Conservation (phyloP, 2,329 filamentous ascomycete species). For the Aspergillus sp. region DNA sequence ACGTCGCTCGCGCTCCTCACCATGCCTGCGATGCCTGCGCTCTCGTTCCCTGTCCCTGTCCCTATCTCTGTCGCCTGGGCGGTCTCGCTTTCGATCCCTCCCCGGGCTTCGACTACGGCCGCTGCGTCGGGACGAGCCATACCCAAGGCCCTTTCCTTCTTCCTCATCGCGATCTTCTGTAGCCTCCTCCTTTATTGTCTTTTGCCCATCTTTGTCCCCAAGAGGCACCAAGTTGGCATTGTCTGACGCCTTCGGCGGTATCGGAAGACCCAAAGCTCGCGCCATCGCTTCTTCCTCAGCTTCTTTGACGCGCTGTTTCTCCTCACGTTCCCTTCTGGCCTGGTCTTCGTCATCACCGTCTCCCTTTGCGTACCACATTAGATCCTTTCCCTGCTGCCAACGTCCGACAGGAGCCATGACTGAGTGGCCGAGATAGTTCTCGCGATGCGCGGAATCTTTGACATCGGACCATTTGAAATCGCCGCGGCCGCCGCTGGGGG, state of each 20-base stretch:
- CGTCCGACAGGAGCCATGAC: constrained; percentile 89
- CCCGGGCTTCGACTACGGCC: constrained; percentile 38
- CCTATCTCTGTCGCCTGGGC: constrained; percentile 28
- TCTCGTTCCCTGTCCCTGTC: constrained; percentile 39
- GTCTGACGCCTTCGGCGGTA: constrained; percentile 60
- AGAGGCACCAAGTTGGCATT: constrained; percentile 68
- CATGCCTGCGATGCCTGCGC: constrained; percentile 48
- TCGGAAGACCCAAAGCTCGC: constrained; percentile 75
- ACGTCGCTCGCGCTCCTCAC: constrained; percentile 34
- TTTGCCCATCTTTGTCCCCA: constrained; percentile 58
- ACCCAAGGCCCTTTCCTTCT: constrained; percentile 35
- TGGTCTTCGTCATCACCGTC: constrained; percentile 53
- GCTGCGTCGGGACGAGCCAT: constrained; percentile 31
- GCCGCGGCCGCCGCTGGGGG: constrained; percentile 71
- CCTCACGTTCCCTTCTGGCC: constrained; percentile 63
- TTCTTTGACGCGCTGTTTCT: constrained; percentile 80
- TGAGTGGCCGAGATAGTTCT: constrained; percentile 88
- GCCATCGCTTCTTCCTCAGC: constrained; percentile 91
- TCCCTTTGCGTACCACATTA: constrained; percentile 65
- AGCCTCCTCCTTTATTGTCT: constrained; percentile 34
- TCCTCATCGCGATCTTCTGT: constrained; percentile 28
- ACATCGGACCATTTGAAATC: constrained; percentile 98
- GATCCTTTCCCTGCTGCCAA: constrained; percentile 78
- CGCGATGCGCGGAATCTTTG: constrained; percentile 79
- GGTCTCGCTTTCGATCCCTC: constrained; percentile 33